Percentiles rank a stretch among this genome's conserved stretches.
phyloP scores from a whole-genome alignment of 2,329 filamentous ascomycete species.

The Neobulgaria alba region DNA sequence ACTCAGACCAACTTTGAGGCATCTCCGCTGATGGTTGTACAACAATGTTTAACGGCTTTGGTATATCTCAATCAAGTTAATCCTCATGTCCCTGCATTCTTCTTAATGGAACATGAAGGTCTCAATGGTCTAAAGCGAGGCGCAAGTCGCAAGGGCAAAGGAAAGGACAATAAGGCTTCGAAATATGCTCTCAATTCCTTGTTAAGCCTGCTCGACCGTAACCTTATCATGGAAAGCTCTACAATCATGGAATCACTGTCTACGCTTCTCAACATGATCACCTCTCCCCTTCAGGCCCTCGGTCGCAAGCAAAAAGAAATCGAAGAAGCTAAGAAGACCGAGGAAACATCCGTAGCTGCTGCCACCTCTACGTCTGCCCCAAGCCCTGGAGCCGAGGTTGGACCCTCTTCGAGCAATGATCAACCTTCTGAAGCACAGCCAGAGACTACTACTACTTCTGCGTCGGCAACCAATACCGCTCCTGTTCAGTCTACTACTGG shows the following conservation, averaged over 20 bases:
- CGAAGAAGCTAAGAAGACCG: constrained; percentile 42
- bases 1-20: constrained; percentile 67
- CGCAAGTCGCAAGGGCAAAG: constrained; percentile 75
- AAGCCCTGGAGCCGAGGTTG: constrained; percentile 9
- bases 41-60: constrained; percentile 84
- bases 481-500: not conserved
- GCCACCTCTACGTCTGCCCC: constrained; percentile 20
- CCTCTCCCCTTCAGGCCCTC: constrained; percentile 71
- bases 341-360: constrained; percentile 21
- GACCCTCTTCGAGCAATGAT: constrained; percentile 14
- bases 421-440: constrained; percentile 8
- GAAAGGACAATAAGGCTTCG: constrained; percentile 72
- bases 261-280: constrained; percentile 78
- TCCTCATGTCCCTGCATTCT: constrained; percentile 79
- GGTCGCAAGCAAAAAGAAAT: constrained; percentile 76
- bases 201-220: constrained; percentile 80
- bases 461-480: constrained; percentile 6
- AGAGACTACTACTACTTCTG: constrained; percentile 7
- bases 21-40: constrained; percentile 88
- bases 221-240: constrained; percentile 94
- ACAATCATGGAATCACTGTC: constrained; percentile 92
- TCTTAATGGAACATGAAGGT: constrained; percentile 88
- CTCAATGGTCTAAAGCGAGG: constrained; percentile 64
- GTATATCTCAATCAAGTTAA: constrained; percentile 80
- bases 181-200: constrained; percentile 91